A percentile compares a stretch with the other conserved stretches of the same genome.
Evolutionary conservation across 164 flowering plant genomes (phyloP).

Genomic region (Tetrastigma voinierianum): DNA sequence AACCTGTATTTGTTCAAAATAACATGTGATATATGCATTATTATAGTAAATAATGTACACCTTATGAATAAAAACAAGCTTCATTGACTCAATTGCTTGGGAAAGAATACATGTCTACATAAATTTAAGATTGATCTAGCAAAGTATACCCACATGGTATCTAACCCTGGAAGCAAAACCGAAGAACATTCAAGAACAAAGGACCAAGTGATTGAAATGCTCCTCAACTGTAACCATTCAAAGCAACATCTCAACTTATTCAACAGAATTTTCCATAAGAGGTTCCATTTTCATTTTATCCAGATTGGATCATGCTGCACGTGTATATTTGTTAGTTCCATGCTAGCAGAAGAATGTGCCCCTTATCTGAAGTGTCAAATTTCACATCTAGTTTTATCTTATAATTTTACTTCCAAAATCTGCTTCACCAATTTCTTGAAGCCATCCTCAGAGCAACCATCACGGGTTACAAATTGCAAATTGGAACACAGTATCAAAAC

Average conservation of each 20-base stretch:
- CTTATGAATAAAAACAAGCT: too few relatives aligned
- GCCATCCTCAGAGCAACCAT: slow-evolving; percentile 35
- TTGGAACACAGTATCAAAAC: slow-evolving; percentile 65
- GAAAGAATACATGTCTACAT: too few relatives aligned
- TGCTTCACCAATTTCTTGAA: slow-evolving; percentile 47
- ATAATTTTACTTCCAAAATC: slow-evolving; percentile 15
- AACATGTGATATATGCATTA: too few relatives aligned
- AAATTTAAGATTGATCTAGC: too few relatives aligned
- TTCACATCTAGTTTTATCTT: slow-evolving; percentile 4
- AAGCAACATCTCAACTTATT: not conserved
- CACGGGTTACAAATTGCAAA: slow-evolving; percentile 42
- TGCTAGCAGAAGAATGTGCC: too few relatives aligned
- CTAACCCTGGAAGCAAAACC: not conserved
- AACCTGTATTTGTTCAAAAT: too few relatives aligned
- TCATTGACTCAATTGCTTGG: too few relatives aligned
- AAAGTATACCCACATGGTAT: not conserved
- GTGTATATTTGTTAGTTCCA: too few relatives aligned
- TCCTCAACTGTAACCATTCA: not conserved
- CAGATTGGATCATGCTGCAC: not conserved
- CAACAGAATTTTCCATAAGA: not conserved
- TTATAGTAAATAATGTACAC: too few relatives aligned
- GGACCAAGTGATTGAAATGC: not conserved
- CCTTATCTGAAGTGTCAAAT: not conserved
- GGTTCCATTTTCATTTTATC: not conserved
- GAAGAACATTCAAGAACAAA: not conserved